phyloP scores from a whole-genome alignment of 495 filamentous ascomycete species.

The Penicillium daleae region DNA sequence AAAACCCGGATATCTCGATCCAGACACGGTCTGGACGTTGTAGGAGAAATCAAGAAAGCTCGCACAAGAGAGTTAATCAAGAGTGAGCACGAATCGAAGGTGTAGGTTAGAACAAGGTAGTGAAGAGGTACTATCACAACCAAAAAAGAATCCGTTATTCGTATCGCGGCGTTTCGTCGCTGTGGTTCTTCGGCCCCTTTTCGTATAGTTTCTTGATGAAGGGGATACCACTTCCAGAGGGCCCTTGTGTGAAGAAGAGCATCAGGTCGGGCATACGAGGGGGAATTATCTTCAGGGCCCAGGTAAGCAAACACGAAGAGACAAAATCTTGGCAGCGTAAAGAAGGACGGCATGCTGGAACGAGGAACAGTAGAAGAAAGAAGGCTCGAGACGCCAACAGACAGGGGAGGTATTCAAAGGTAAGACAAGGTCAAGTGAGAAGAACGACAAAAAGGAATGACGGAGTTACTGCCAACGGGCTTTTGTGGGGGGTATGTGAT shows the following conservation, averaged over 20 bases:
- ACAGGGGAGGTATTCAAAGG: background rate
- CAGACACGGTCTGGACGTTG: slow-evolving; percentile 15
- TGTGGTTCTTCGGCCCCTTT: slow-evolving; percentile 4
- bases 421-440: slow-evolving; percentile 2
- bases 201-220: background rate
- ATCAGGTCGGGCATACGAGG: background rate
- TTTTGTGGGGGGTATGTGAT: background rate
- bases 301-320: slow-evolving; percentile 26
- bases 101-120: background rate
- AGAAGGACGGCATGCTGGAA: slow-evolving; percentile 14
- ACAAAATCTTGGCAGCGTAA: slow-evolving; percentile 17
- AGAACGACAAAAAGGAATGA: slow-evolving; percentile 23
- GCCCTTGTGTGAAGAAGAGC: slow-evolving; percentile 7
- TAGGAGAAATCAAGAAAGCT: background rate
- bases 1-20: slow-evolving; percentile 21
- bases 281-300: slow-evolving; percentile 1
- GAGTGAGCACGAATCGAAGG: background rate
- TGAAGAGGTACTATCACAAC: slow-evolving; percentile 10
- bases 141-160: slow-evolving; percentile 26
- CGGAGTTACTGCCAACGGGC: slow-evolving; percentile 1
- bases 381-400: background rate
- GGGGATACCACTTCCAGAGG: slow-evolving; percentile 4
- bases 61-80: background rate
- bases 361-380: background rate
- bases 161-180: slow-evolving; percentile 26